Percentiles rank a stretch among this genome's conserved stretches.
These are phyloP conservation scores for Verticillium nonalfalfae DNA, from an alignment of 2,329 filamentous ascomycete species.

Conservation along the genomic window DNA sequence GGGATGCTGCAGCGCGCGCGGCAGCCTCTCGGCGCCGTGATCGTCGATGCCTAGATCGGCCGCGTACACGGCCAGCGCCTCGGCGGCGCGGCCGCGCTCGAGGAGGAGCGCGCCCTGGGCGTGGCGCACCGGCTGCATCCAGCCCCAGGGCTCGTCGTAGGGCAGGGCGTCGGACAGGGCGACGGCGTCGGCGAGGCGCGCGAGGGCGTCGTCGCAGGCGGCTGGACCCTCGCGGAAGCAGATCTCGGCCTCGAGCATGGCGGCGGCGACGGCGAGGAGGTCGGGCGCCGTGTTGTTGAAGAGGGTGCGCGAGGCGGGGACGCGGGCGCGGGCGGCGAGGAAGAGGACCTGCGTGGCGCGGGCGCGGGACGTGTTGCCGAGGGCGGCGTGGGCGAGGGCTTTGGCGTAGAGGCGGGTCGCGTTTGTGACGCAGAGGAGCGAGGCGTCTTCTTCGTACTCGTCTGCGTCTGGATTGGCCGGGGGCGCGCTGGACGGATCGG, in stretches of 20 bases:
- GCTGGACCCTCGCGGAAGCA: too few relatives aligned
- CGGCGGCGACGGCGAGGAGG: conserved; percentile 55
- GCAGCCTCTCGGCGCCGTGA: conserved; percentile 44
- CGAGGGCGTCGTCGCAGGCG: conserved; percentile 59
- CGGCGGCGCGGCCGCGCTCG: conserved; percentile 54
- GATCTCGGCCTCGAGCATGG: conserved; percentile 69
- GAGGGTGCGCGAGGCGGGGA: conserved; percentile 55
- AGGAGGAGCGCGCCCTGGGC: conserved; percentile 64
- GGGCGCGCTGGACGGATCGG: conserved; percentile 17
- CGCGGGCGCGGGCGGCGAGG: conserved; percentile 36
- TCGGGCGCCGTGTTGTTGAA: conserved; percentile 63
- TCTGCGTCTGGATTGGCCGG: not conserved
- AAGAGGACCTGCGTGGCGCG: conserved; percentile 45
- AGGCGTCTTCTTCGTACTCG: not conserved
- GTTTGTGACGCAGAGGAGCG: conserved; percentile 63
- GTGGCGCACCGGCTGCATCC: conserved; percentile 71
- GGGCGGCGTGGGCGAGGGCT: conserved; percentile 59
- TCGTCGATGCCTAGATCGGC: conserved; percentile 51
- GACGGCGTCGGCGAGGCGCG: conserved; percentile 50
- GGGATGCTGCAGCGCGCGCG: conserved; percentile 59
- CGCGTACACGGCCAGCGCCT: conserved; percentile 51
- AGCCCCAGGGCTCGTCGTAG: conserved; percentile 72
- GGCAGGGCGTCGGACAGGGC: conserved; percentile 55
- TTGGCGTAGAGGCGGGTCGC: conserved; percentile 64
- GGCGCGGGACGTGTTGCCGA: conserved; percentile 47